Percentiles rank a stretch among this genome's conserved stretches.
phyloP scores from a whole-genome alignment of 257 asterid species.

The Plantago major region DNA sequence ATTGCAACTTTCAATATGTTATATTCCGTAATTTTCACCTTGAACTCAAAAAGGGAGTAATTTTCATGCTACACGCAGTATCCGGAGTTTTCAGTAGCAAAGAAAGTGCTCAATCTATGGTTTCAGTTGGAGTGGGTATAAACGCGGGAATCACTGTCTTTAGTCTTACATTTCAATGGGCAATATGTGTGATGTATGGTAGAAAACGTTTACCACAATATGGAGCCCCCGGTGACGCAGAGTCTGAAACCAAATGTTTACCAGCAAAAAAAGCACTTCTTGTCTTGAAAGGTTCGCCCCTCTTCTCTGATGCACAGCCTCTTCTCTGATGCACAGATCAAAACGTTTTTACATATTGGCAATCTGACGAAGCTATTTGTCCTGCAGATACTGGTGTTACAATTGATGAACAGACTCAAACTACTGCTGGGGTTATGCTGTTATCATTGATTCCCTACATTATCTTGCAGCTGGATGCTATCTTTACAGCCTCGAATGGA shows the following conservation, averaged over 20 bases:
- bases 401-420: conserved; percentile 33
- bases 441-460: conserved; percentile 43
- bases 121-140: conserved; percentile 43
- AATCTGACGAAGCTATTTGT: not conserved
- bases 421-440: conserved; percentile 45
- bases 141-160: conserved; percentile 45
- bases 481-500: conserved; percentile 22
- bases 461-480: conserved; percentile 31
- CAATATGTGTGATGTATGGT: conserved; percentile 34
- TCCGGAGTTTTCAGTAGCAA: conserved; percentile 38
- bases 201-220: conserved; percentile 27
- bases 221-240: not conserved
- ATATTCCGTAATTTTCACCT: no score
- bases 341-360: not conserved
- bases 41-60: no score
- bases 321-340: not conserved
- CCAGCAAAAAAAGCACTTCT: conserved; percentile 20
- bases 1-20: no score
- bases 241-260: conserved; percentile 17
- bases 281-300: conserved; percentile 19
- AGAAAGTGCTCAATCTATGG: conserved; percentile 38
- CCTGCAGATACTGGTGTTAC: conserved; percentile 36
- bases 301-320: not conserved
- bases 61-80: conserved; percentile 15
- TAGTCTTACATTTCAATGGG: conserved; percentile 49